Percentiles rank a stretch among this genome's conserved stretches.
Evolutionary conservation across 1,284 basidiomycete genomes (phyloP).

Genomic region (Crucibulum cyathiforme): DNA sequence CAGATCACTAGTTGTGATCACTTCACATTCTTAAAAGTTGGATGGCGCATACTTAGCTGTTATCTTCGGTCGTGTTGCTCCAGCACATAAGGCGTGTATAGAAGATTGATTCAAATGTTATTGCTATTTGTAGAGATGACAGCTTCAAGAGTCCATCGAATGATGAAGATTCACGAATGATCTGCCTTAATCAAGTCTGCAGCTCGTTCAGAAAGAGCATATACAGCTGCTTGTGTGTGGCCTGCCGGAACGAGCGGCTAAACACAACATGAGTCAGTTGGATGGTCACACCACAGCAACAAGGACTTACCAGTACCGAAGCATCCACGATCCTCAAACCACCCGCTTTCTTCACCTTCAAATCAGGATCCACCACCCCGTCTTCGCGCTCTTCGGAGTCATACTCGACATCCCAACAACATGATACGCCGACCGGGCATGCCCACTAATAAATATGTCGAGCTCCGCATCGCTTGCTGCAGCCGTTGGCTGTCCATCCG

Average conservation of each 20-base stretch:
- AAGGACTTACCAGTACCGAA: constrained; percentile 24
- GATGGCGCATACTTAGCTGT: too few species aligned
- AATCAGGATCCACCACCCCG: constrained; percentile 29
- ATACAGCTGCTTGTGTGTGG: constrained; percentile 22
- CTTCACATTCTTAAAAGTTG: too few species aligned
- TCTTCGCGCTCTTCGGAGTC: constrained; percentile 14
- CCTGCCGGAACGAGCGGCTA: constrained; percentile 22
- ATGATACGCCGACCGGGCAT: constrained; percentile 23
- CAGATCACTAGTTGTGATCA: too few species aligned
- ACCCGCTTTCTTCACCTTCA: constrained; percentile 25
- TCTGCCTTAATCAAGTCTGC: constrained; percentile 21
- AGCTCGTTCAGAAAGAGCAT: constrained; percentile 20
- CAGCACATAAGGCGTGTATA: too few species aligned
- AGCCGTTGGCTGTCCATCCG: not conserved
- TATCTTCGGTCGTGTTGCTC: too few species aligned
- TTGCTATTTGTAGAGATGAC: too few species aligned
- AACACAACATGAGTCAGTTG: not conserved
- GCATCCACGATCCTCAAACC: constrained; percentile 34
- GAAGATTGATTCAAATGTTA: too few species aligned
- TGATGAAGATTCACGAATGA: not conserved
- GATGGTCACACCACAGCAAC: not conserved
- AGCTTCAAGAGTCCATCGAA: too few species aligned
- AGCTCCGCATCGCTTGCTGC: constrained; percentile 15
- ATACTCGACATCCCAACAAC: constrained; percentile 28
- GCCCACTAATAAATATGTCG: constrained; percentile 18